Conservation (phyloP, 768 basidiomycete species). For the Russula brevipes region DNA sequence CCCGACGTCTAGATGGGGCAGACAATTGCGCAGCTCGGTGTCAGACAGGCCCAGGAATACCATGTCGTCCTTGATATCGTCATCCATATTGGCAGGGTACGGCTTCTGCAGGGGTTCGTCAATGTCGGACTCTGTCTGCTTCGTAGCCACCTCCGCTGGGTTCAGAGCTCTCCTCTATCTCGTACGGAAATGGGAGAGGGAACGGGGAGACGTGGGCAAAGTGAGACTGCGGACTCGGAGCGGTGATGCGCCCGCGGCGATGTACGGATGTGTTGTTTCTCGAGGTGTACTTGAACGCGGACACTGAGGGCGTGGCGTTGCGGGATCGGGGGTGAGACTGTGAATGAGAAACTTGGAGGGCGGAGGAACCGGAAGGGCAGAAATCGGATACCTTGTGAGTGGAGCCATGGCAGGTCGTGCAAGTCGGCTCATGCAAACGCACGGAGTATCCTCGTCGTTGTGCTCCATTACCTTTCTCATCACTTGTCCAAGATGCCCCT, state of each 20-base stretch:
- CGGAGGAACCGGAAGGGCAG: conserved; percentile 49
- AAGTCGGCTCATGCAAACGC: no score
- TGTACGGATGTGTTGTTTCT: conserved; percentile 56
- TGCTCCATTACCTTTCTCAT: neutral
- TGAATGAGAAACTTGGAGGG: conserved; percentile 38
- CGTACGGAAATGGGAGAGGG: conserved; percentile 78
- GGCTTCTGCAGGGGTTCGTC: conserved; percentile 40
- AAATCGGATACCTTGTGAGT: conserved; percentile 38
- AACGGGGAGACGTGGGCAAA: conserved; percentile 81
- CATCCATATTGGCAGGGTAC: conserved; percentile 45
- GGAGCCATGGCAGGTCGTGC: neutral
- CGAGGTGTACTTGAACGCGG: conserved; percentile 50
- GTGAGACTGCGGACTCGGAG: conserved; percentile 56
- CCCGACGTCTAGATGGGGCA: conserved; percentile 84
- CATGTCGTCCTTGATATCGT: conserved; percentile 33
- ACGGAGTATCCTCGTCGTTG: neutral
- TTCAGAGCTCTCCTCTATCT: conserved; percentile 41
- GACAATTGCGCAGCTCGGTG: conserved; percentile 61
- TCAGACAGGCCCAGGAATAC: conserved; percentile 70
- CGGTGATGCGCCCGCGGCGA: conserved; percentile 64
- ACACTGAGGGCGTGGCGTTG: conserved; percentile 41
- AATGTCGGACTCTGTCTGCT: conserved; percentile 28
- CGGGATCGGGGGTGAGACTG: conserved; percentile 55
- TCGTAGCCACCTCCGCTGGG: conserved; percentile 27
- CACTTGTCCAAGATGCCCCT: conserved; percentile 19